phyloP scores from a whole-genome alignment of 2,329 filamentous ascomycete species.

The Aspergillus brasiliensis region DNA sequence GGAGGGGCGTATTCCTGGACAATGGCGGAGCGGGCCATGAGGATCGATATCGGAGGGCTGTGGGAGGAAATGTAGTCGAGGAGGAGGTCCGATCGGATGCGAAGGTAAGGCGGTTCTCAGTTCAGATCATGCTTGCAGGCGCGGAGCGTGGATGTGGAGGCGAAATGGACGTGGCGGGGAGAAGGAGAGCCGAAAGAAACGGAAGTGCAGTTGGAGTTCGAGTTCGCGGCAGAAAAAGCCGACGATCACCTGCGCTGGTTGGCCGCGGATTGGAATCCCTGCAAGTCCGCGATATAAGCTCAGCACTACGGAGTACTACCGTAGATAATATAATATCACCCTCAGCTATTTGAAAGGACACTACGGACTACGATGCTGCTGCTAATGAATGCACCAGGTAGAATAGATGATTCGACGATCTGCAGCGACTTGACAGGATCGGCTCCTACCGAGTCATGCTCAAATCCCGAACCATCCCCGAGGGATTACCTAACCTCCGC shows the following conservation, averaged over 20 bases:
- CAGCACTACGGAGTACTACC: background rate
- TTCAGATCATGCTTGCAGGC: slow-evolving; percentile 8
- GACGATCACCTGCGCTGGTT: slow-evolving; percentile 1
- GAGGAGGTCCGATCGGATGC: background rate
- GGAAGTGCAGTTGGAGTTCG: slow-evolving; percentile 6
- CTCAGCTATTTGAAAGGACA: background rate
- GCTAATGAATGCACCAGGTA: no score
- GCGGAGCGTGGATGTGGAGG: background rate
- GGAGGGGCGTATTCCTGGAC: slow-evolving; percentile 54
- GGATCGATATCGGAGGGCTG: slow-evolving; percentile 4
- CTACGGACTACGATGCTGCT: no score
- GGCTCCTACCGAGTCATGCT: background rate
- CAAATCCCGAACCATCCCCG: slow-evolving; percentile 10
- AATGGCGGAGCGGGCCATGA: slow-evolving; percentile 48
- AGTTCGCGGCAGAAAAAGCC: slow-evolving; percentile 8
- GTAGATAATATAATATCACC: no score
- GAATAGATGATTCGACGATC: background rate
- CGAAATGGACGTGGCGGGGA: slow-evolving; percentile 8
- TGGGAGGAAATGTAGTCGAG: slow-evolving; percentile 3
- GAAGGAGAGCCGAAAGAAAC: background rate
- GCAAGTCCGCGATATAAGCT: background rate
- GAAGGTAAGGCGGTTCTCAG: slow-evolving; percentile 15
- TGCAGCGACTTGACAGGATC: background rate
- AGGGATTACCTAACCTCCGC: slow-evolving; percentile 6
- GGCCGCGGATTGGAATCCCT: background rate